These are phyloP conservation scores for Leishmania arabica DNA, from an alignment of 208 protist species.

Conservation along the genomic window DNA sequence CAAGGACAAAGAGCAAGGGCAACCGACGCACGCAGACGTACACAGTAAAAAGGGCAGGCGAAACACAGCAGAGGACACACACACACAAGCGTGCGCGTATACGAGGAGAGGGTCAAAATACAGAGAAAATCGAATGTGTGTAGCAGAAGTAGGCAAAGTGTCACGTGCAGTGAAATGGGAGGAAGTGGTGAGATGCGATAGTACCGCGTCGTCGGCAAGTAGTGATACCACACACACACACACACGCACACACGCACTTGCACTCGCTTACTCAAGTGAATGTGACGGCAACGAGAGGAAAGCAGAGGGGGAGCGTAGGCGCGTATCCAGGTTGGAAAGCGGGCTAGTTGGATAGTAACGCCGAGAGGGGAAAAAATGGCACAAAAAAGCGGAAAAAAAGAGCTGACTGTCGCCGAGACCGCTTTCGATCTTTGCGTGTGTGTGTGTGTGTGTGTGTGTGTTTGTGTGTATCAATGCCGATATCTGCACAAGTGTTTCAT, in stretches of 20 bases:
- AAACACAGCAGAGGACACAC: background rate
- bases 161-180: background rate
- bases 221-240: background rate
- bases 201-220: background rate
- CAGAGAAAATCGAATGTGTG: background rate
- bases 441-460: background rate
- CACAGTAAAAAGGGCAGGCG: background rate
- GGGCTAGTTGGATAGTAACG: background rate
- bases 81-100: background rate
- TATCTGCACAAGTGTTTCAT: background rate
- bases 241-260: background rate
- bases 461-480: background rate
- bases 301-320: background rate
- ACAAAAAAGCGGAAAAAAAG: background rate
- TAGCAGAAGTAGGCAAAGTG: background rate
- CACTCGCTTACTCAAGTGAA: background rate
- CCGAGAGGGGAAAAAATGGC: background rate
- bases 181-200: background rate
- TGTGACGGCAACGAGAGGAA: background rate
- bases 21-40: background rate
- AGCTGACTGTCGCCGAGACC: background rate
- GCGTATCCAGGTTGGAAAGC: background rate
- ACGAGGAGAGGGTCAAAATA: background rate
- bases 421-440: background rate
- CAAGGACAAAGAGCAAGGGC: background rate